Conservation (phyloP, 306 rosid genomes). For the Cicer pinnatifidum region DNA sequence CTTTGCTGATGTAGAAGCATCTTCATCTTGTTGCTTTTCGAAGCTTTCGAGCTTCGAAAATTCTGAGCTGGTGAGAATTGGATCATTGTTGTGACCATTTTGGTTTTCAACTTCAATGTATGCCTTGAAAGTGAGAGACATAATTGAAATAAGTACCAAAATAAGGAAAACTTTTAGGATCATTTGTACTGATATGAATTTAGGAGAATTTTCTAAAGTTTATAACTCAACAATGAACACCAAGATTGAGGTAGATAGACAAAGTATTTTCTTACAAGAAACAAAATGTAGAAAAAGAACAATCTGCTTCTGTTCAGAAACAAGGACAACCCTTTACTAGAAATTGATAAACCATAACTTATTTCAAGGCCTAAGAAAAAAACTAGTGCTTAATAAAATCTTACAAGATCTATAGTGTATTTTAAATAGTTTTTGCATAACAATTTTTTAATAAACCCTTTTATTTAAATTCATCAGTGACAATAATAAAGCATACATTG, state of each 20-base stretch:
- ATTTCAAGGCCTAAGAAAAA: too few relatives aligned
- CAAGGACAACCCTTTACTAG: too few relatives aligned
- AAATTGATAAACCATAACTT: too few relatives aligned
- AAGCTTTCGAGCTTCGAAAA: neutral
- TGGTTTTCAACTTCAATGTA: conserved; percentile 34
- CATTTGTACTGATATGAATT: conserved; percentile 20
- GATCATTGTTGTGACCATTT: conserved; percentile 24
- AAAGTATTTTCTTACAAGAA: neutral
- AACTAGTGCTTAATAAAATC: too few relatives aligned
- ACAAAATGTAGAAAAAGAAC: conserved; percentile 26
- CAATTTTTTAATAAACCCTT: too few relatives aligned
- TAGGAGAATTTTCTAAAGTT: neutral
- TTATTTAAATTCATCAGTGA: too few relatives aligned
- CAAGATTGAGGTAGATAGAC: neutral
- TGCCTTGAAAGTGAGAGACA: conserved; percentile 26
- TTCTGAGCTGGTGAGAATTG: conserved; percentile 25
- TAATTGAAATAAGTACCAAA: conserved; percentile 38
- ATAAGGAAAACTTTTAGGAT: conserved; percentile 27
- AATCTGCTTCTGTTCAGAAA: neutral
- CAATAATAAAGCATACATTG: too few relatives aligned
- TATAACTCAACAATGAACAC: conserved; percentile 19
- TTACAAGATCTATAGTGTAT: too few relatives aligned
- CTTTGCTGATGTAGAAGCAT: conserved; percentile 39
- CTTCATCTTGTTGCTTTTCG: conserved; percentile 29
- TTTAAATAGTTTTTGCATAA: too few relatives aligned